These are phyloP conservation scores for Umbelopsis sp. DNA, from an alignment of 192 early-diverging fungal species.

Conservation along the genomic window DNA sequence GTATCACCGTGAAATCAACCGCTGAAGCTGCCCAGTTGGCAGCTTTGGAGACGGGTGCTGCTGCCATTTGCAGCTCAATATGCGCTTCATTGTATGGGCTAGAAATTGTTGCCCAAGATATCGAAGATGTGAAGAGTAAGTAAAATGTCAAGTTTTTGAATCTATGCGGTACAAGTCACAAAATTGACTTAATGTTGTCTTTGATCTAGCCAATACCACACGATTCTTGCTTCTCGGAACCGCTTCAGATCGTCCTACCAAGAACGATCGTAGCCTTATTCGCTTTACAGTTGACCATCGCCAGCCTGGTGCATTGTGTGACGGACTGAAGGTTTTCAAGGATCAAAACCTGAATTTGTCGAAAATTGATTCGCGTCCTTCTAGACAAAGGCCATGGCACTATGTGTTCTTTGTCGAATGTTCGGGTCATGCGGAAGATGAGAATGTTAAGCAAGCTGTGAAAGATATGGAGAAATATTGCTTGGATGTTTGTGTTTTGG, in stretches of 20 bases:
- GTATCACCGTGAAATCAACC: constrained; percentile 80
- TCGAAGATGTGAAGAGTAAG: constrained; percentile 75
- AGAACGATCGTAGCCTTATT: constrained; percentile 77
- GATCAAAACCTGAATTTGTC: constrained; percentile 81
- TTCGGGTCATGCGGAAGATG: constrained; percentile 76
- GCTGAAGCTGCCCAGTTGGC: constrained; percentile 88
- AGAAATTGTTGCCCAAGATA: constrained; percentile 72
- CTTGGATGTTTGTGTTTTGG: constrained; percentile 76
- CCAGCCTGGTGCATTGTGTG: constrained; percentile 84
- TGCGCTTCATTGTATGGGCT: constrained; percentile 83
- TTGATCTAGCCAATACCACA: constrained; percentile 76
- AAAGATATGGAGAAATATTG: constrained; percentile 71
- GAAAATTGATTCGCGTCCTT: constrained; percentile 91
- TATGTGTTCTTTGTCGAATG: constrained; percentile 96
- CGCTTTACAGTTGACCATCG: constrained; percentile 92
- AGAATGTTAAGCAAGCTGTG: constrained; percentile 66
- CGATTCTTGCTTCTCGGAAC: constrained; percentile 90
- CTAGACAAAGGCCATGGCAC: constrained; percentile 80
- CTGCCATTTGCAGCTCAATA: constrained; percentile 79
- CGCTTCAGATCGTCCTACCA: constrained; percentile 65
- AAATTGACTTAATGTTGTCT: not conserved
- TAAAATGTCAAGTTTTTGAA: too few species aligned
- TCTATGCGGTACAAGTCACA: too few species aligned
- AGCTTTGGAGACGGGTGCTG: constrained; percentile 71
- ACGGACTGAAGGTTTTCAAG: constrained; percentile 84